Conservation (phyloP, 2,329 filamentous ascomycete species). For the Claviceps capensis region DNA sequence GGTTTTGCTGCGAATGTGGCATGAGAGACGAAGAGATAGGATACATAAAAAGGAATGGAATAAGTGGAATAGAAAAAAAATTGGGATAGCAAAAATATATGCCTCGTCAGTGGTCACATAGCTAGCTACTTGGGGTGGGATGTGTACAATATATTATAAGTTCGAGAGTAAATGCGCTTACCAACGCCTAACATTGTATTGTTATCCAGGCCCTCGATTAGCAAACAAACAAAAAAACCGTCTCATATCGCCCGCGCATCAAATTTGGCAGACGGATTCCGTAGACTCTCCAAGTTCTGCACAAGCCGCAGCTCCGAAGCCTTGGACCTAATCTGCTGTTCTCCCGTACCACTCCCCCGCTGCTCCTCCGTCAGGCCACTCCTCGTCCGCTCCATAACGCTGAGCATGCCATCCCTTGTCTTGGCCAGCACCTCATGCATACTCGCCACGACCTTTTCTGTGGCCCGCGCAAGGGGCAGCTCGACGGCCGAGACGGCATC, state of each 20-base stretch:
- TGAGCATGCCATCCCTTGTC: conserved; percentile 51
- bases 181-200: no score
- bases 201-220: background rate
- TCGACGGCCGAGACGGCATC: conserved; percentile 57
- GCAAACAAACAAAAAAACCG: background rate
- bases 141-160: no score
- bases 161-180: no score
- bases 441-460: conserved; percentile 76
- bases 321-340: conserved; percentile 59
- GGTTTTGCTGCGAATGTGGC: conserved; percentile 2
- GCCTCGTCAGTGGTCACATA: no score
- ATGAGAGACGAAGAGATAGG: background rate
- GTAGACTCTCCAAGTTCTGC: conserved; percentile 55
- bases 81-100: no score
- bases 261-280: conserved; percentile 52
- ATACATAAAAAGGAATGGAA: no score
- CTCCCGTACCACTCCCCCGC: conserved; percentile 36
- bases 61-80: no score
- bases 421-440: conserved; percentile 76
- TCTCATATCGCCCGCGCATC: conserved; percentile 36
- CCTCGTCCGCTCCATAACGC: conserved; percentile 29
- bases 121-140: no score
- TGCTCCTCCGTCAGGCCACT: conserved; percentile 29
- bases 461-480: conserved; percentile 69
- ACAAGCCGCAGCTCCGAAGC: conserved; percentile 82